A percentile compares a stretch with the other conserved stretches of the same genome.
phyloP scores from a whole-genome alignment of 106 monocot species.

The Amphibolis antarctica region DNA sequence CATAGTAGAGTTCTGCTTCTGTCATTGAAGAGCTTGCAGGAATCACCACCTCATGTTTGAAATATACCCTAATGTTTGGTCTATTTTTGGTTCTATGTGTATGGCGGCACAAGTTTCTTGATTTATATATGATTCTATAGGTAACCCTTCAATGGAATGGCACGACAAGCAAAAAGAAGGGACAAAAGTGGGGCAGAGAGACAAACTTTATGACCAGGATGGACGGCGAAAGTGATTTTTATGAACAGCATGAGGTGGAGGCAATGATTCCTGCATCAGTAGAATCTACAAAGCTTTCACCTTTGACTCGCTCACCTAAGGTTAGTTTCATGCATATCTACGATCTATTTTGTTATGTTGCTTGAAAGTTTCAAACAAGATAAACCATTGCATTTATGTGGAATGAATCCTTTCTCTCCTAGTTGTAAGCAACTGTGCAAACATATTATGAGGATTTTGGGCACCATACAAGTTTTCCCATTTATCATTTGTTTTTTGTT shows the following conservation, averaged over 20 bases:
- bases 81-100: not conserved
- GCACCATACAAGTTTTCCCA: not conserved
- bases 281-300: slow-evolving; percentile 51
- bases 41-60: too few species aligned
- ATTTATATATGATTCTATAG: slow-evolving; percentile 14
- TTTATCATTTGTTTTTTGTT: not conserved
- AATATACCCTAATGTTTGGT: not conserved
- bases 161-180: slow-evolving; percentile 72
- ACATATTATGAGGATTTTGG: not conserved
- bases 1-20: too few species aligned
- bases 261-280: slow-evolving; percentile 9
- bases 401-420: too few species aligned
- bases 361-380: too few species aligned
- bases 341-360: not conserved
- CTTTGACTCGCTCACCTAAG: slow-evolving; percentile 55
- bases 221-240: slow-evolving; percentile 12
- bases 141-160: slow-evolving; percentile 73
- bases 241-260: slow-evolving; percentile 13
- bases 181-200: slow-evolving; percentile 86
- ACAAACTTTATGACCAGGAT: slow-evolving; percentile 6
- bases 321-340: slow-evolving; percentile 22
- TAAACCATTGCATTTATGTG: too few species aligned
- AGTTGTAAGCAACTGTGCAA: too few species aligned
- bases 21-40: too few species aligned
- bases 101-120: not conserved